A percentile compares a stretch with the other conserved stretches of the same genome.
Evolutionary conservation across 2,329 filamentous ascomycete genomes (phyloP).

Genomic region (Exophiala viscosa): DNA sequence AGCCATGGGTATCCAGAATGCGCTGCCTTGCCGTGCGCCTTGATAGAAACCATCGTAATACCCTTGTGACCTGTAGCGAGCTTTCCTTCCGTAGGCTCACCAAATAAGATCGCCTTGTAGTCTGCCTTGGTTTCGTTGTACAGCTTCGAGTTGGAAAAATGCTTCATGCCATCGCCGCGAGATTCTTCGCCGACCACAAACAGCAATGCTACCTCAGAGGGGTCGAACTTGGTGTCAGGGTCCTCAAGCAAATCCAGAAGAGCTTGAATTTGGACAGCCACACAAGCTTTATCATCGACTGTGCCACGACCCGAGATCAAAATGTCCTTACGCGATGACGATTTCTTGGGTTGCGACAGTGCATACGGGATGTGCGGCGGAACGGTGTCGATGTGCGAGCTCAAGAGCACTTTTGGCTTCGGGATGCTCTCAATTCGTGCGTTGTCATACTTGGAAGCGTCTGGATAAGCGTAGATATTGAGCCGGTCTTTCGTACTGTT

Average conservation of each 20-base stretch:
- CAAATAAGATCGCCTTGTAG: constrained; percentile 76
- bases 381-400: constrained; percentile 77
- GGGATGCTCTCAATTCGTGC: neutral
- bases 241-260: constrained; percentile 46
- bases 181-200: constrained; percentile 79
- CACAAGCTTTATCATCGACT: constrained; percentile 46
- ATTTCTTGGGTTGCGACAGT: constrained; percentile 34
- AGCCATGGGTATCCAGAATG: constrained; percentile 93
- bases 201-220: constrained; percentile 45
- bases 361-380: constrained; percentile 48
- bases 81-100: constrained; percentile 86
- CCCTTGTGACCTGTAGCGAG: constrained; percentile 93
- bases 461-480: constrained; percentile 70
- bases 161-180: constrained; percentile 73
- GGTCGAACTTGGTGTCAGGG: constrained; percentile 31
- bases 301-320: constrained; percentile 43
- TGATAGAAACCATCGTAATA: constrained; percentile 63
- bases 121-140: constrained; percentile 35
- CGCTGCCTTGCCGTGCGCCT: constrained; percentile 69
- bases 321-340: constrained; percentile 32
- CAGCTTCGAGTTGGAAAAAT: constrained; percentile 45
- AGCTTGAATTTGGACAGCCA: constrained; percentile 43
- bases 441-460: constrained; percentile 26
- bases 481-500: constrained; percentile 50
- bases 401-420: constrained; percentile 42